These are phyloP conservation scores for Gracilaria domingensis DNA, from an alignment of 23 red algal species.

Conservation along the genomic window DNA sequence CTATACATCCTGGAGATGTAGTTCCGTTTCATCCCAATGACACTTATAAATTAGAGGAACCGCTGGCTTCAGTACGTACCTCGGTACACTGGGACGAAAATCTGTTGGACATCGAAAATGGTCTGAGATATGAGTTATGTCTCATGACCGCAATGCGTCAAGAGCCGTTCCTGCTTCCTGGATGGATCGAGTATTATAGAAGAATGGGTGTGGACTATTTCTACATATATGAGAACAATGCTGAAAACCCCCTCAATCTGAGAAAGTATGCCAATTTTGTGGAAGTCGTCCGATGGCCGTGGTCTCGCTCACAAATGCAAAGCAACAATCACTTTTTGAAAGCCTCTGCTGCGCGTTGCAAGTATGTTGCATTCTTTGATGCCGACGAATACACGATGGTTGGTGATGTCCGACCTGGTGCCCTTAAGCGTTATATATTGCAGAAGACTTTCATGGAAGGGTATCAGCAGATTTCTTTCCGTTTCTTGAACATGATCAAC, in stretches of 20 bases:
- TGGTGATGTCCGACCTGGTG: slow-evolving; percentile 12
- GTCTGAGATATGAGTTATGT: slow-evolving; percentile 45
- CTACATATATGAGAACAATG: slow-evolving; percentile 67
- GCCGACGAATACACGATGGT: slow-evolving; percentile 64
- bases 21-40: slow-evolving; percentile 1
- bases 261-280: slow-evolving; percentile 28
- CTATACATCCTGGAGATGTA: slow-evolving; percentile 10
- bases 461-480: slow-evolving; percentile 25
- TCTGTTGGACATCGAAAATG: neutral
- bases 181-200: slow-evolving; percentile 55
- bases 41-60: neutral
- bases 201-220: slow-evolving; percentile 67
- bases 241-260: neutral
- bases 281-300: slow-evolving; percentile 60
- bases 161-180: slow-evolving; percentile 28
- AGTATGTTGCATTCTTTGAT: slow-evolving; percentile 63
- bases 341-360: slow-evolving; percentile 32
- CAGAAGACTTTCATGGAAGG: slow-evolving; percentile 32
- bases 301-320: slow-evolving; percentile 58
- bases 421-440: slow-evolving; percentile 13
- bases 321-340: slow-evolving; percentile 43
- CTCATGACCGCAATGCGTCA: slow-evolving; percentile 50
- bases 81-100: neutral
- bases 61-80: slow-evolving; percentile 9
- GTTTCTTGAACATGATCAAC: slow-evolving; percentile 45